Conservation (phyloP, 768 basidiomycete species). For the Termitomyces sp. region DNA sequence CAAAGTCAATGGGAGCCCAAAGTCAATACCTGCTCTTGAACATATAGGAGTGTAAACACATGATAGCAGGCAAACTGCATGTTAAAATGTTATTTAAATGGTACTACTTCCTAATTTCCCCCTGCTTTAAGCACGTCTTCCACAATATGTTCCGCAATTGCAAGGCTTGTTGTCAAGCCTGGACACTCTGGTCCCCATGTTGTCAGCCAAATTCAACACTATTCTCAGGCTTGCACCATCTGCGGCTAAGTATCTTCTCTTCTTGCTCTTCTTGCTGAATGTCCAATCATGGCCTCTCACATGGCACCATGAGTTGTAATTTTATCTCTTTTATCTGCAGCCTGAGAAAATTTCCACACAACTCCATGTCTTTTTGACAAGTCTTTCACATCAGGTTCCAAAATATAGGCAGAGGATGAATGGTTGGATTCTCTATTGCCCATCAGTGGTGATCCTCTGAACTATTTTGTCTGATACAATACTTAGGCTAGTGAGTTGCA, state of each 20-base stretch:
- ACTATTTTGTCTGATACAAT: conserved; percentile 31
- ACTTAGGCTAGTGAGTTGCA: conserved; percentile 53
- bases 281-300: conserved; percentile 54
- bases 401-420: conserved; percentile 26
- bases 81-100: conserved; percentile 5
- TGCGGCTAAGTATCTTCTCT: conserved; percentile 34
- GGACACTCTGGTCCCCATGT: conserved; percentile 87
- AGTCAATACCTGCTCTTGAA: conserved; percentile 39
- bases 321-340: not conserved
- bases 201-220: conserved; percentile 1
- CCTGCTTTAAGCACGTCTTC: conserved; percentile 43
- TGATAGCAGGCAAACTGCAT: not conserved
- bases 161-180: conserved; percentile 82
- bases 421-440: conserved; percentile 47
- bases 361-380: conserved; percentile 54
- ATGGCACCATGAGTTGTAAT: conserved; percentile 58
- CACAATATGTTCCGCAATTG: conserved; percentile 80
- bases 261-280: conserved; percentile 51
- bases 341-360: not conserved
- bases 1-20: too few relatives aligned
- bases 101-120: conserved; percentile 5
- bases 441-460: conserved; percentile 54
- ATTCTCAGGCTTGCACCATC: conserved; percentile 12
- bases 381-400: conserved; percentile 30
- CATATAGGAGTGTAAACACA: conserved; percentile 6